Percentiles rank a stretch among this genome's conserved stretches.
These are phyloP conservation scores for Corchorus olitorius DNA, from an alignment of 345 rosid species.

Conservation along the genomic window DNA sequence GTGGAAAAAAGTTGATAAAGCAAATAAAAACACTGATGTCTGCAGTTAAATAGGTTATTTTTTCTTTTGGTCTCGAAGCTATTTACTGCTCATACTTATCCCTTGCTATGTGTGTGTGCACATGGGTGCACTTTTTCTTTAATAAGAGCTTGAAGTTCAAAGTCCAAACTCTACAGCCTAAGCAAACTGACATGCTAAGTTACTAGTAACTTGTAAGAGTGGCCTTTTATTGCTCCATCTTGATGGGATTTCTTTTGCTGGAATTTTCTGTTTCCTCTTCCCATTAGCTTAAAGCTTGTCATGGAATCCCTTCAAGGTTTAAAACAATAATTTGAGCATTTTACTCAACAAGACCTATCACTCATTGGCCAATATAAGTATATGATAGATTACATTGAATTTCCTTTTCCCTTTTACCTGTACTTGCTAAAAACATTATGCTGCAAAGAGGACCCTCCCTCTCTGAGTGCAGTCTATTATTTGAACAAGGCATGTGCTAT, in stretches of 20 bases:
- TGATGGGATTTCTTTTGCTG: constrained; percentile 8
- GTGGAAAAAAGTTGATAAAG: background rate
- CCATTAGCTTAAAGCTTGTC: background rate
- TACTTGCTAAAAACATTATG: background rate
- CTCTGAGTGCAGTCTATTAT: background rate
- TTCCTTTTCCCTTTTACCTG: background rate
- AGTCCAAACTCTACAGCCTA: background rate
- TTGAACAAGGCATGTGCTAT: background rate
- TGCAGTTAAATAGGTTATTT: background rate
- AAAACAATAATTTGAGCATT: background rate
- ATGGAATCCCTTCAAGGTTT: background rate
- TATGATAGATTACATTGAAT: background rate
- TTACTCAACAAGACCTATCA: background rate
- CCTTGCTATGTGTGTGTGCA: background rate
- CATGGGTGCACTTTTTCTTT: background rate
- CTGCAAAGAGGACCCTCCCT: background rate
- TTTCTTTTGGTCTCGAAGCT: background rate
- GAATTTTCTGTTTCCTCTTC: constrained; percentile 6
- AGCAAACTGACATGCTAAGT: background rate
- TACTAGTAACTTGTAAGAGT: background rate
- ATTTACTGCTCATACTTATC: background rate
- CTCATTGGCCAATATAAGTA: background rate
- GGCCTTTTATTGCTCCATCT: constrained; percentile 2
- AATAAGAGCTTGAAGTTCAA: background rate
- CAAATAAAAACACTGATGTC: background rate